Base-by-base conservation (phyloP, 768 basidiomycete species). In the Austroboletus festivus region DNA sequence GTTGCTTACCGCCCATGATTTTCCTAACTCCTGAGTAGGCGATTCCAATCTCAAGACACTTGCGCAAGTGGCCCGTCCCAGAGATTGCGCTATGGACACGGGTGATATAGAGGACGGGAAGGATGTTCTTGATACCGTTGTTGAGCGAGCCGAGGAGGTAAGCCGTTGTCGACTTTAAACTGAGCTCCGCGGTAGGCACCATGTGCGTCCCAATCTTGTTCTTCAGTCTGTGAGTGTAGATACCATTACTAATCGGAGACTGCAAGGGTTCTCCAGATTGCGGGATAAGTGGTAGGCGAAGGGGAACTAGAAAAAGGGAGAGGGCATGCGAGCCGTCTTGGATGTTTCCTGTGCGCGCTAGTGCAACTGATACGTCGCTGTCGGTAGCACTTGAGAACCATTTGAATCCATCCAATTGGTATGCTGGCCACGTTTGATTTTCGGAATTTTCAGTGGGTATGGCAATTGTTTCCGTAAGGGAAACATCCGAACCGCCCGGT, bases 311-410 rank as follows among this genome's bases (percentile, higher is more conserved):
- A 69, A 90, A 89, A 31, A 90, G 79, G 1, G 86, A 89, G 12
- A 89, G 75, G 0, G 77, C 78, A 31, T 80, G 77, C 1, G 86
- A 83, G 6, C 88, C 86, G 12, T 72, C 65, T 41, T 70, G 54
- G 22, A 61, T 50, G 0, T 78, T 63, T 1, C 85, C 86, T 1
- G 87, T 89, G 31, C 87, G 82, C 5, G 86, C 89, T 5, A 90
- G 70, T 1, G 85, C 86, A 21, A 90, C 73, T 0, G 86, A 77
- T 9, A 89, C 70, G 50, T 90, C 72, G 53, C 83, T 80, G 56
- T 90, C 89, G 0, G 86, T 86, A 2, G 89, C 89, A 55, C 85
- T 86, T 15, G 87, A 88, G 65, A 89, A 89, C 87, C 87, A 89
- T 68, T 89, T 89, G 63, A 89, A 79, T 3, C 87, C 86, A 53